Conservation (phyloP, 768 basidiomycete genomes). For the Sporobolomyces roseus region DNA sequence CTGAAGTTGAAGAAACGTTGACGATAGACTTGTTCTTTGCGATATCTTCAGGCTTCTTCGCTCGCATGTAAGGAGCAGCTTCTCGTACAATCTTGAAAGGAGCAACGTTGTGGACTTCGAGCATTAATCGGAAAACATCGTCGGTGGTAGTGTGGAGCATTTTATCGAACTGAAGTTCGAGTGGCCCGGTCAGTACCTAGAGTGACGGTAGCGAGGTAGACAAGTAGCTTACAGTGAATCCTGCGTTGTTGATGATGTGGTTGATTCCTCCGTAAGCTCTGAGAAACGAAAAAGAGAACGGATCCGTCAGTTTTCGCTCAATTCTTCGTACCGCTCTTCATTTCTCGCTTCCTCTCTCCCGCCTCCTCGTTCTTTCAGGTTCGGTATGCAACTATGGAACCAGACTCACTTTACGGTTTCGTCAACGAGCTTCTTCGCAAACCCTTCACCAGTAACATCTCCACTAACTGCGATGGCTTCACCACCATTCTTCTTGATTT, state of each 20-base stretch:
- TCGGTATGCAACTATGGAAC: too few species aligned
- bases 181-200: neutral
- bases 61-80: constrained; percentile 76
- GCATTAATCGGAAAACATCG: constrained; percentile 73
- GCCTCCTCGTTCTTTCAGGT: too few species aligned
- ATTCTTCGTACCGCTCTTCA: too few species aligned
- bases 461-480: constrained; percentile 70
- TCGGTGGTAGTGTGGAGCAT: constrained; percentile 71
- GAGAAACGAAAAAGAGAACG: neutral
- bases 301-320: neutral
- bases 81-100: constrained; percentile 80
- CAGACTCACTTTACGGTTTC: constrained; percentile 67
- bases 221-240: neutral
- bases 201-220: too few species aligned
- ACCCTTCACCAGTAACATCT: constrained; percentile 77
- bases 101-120: constrained; percentile 78
- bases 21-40: constrained; percentile 64
- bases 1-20: constrained; percentile 68
- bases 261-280: constrained; percentile 80
- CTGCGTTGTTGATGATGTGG: constrained; percentile 76
- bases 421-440: constrained; percentile 70
- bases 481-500: constrained; percentile 70
- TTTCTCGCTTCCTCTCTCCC: too few species aligned
- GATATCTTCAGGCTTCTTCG: constrained; percentile 61
- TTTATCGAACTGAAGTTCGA: constrained; percentile 69